Evolutionary conservation across 1,284 basidiomycete genomes (phyloP).

Genomic region (Sparassis latifolia): DNA sequence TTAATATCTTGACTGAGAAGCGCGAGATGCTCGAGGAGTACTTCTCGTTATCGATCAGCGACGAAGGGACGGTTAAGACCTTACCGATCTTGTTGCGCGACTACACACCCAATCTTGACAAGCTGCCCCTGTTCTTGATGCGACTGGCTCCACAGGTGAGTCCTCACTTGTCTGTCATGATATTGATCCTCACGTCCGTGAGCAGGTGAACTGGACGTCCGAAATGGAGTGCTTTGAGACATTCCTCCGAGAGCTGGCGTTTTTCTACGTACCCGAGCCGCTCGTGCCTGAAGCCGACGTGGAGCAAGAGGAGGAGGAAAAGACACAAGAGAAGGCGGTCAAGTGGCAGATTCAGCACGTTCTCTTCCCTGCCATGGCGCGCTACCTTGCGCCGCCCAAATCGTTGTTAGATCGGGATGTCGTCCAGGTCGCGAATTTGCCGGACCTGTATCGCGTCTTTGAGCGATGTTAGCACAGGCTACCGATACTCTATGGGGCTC

Average conservation of each 20-base stretch:
- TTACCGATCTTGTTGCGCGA: constrained; percentile 81
- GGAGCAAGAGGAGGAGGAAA: constrained; percentile 12
- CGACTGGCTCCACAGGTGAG: constrained; percentile 78
- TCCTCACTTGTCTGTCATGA: constrained; percentile 4
- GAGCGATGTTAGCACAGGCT: constrained; percentile 62
- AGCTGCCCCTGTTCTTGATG: constrained; percentile 81
- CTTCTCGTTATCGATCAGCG: constrained; percentile 73
- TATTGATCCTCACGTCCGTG: neutral
- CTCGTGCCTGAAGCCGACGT: constrained; percentile 17
- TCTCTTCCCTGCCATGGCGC: constrained; percentile 77
- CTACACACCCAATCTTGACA: constrained; percentile 83
- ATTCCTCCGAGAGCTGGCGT: constrained; percentile 85
- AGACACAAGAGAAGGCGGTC: constrained; percentile 46
- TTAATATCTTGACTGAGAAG: constrained; percentile 46
- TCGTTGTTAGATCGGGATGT: constrained; percentile 69
- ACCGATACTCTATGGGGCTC: too few relatives aligned
- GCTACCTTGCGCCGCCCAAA: constrained; percentile 68
- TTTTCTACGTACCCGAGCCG: constrained; percentile 77
- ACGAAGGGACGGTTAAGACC: constrained; percentile 59
- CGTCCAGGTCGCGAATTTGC: constrained; percentile 80
- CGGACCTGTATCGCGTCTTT: constrained; percentile 87
- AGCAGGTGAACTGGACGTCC: constrained; percentile 80
- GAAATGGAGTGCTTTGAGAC: constrained; percentile 84
- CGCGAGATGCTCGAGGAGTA: constrained; percentile 92
- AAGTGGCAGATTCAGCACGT: constrained; percentile 86